Evolutionary conservation across 805 yeast genomes (phyloP).

Genomic region (Vanderwaltozyma verrucispora): DNA sequence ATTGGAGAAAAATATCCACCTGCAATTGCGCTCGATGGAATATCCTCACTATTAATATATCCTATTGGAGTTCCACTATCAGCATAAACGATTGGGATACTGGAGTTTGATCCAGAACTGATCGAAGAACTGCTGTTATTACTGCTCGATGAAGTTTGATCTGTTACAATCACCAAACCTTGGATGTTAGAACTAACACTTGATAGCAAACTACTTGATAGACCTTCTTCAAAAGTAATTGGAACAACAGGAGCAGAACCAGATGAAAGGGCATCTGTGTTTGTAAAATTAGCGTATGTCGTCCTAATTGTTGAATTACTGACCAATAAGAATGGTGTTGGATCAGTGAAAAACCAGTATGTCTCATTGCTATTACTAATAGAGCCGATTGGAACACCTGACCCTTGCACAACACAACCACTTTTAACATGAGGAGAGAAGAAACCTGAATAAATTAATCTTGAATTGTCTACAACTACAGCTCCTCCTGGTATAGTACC

Average conservation of each 20-base stretch:
- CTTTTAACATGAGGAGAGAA: conserved; percentile 18
- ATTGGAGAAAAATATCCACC: conserved; percentile 26
- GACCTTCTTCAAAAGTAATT: conserved; percentile 18
- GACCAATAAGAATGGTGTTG: conserved; percentile 12
- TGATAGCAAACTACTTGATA: conserved; percentile 2
- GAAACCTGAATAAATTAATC: conserved; percentile 22
- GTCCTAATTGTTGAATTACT: conserved; percentile 15
- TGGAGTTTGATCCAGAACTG: neutral
- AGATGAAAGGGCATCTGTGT: conserved; percentile 1
- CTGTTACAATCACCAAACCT: conserved; percentile 20
- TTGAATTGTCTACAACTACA: conserved; percentile 12
- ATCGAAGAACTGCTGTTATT: conserved; percentile 11
- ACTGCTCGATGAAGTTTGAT: conserved; percentile 6
- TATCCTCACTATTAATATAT: conserved; percentile 8
- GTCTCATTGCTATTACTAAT: conserved; percentile 6
- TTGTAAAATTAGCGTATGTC: conserved; percentile 16
- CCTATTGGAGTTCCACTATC: conserved; percentile 1
- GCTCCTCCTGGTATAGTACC: conserved; percentile 13
- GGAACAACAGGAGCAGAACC: conserved; percentile 15
- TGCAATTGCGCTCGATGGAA: conserved; percentile 19
- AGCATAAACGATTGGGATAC: conserved; percentile 20
- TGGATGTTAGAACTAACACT: conserved; percentile 4
- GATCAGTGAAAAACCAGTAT: conserved; percentile 18
- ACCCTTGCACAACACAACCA: conserved; percentile 11
- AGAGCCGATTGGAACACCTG: conserved; percentile 22